phyloP scores from a whole-genome alignment of 2,329 filamentous ascomycete species.

The Exophiala lecanii-corni region DNA sequence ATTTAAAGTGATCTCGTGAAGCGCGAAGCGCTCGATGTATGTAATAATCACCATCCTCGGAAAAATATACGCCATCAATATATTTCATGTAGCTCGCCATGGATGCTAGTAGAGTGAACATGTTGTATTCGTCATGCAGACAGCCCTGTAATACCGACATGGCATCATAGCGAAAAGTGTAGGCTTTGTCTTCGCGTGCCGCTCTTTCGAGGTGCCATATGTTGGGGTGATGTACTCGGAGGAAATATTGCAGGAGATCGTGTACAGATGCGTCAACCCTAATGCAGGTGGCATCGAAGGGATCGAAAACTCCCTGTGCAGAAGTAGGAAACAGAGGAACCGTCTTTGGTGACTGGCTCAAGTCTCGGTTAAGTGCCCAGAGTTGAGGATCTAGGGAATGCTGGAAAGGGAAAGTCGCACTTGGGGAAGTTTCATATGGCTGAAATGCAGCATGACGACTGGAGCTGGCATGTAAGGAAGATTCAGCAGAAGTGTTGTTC shows the following conservation, averaged over 20 bases:
- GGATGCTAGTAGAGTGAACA: conserved; percentile 19
- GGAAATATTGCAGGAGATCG: conserved; percentile 18
- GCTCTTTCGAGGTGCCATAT: conserved; percentile 18
- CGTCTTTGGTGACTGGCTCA: not conserved
- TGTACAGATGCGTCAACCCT: conserved; percentile 11
- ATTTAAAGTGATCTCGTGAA: conserved; percentile 13
- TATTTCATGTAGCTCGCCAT: conserved; percentile 16
- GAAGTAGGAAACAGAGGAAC: conserved; percentile 14
- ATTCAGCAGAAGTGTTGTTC: not conserved
- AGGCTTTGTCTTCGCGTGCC: conserved; percentile 9
- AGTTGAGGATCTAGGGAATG: not conserved
- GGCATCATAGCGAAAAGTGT: conserved; percentile 14
- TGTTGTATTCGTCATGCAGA: conserved; percentile 17
- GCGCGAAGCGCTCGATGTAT: conserved; percentile 15
- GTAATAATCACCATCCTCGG: conserved; percentile 9
- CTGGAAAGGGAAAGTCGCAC: not conserved
- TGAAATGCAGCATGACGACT: not conserved
- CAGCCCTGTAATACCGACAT: conserved; percentile 13
- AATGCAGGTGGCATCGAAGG: conserved; percentile 14
- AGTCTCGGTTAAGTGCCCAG: not conserved
- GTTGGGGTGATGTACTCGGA: conserved; percentile 14
- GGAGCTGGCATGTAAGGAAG: not conserved
- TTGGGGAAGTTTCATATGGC: not conserved
- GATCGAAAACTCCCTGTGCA: conserved; percentile 14
- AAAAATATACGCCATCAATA: conserved; percentile 7